Conservation (phyloP, 306 rosid genomes). For the Crataegus laevigata region DNA sequence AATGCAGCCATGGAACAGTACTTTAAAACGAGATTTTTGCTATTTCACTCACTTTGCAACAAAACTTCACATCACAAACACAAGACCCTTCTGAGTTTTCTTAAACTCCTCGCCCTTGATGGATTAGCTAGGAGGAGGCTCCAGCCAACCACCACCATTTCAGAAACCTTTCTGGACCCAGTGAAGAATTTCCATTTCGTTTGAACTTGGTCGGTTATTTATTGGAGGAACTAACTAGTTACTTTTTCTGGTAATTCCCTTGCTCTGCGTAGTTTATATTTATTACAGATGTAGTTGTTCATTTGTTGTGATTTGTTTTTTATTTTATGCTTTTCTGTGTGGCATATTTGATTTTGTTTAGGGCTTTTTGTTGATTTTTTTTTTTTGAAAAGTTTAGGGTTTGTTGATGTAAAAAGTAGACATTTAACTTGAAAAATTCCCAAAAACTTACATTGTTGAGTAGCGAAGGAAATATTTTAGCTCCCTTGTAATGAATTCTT, state of each 20-base stretch:
- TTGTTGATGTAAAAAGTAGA: neutral
- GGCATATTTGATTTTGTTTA: neutral
- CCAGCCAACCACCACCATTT: neutral
- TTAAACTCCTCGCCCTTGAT: neutral
- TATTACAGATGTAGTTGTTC: neutral
- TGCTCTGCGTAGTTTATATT: neutral
- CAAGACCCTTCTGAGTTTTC: neutral
- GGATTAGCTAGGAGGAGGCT: neutral
- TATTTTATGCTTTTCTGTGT: neutral
- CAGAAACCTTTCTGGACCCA: constrained; percentile 12
- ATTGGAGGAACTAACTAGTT: neutral
- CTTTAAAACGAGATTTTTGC: constrained; percentile 21
- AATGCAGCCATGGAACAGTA: constrained; percentile 24
- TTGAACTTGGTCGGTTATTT: neutral
- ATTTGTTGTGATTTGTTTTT: neutral
- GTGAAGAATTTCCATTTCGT: constrained; percentile 5
- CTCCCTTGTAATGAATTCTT: neutral
- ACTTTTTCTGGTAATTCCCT: constrained; percentile 22
- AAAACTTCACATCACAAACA: constrained; percentile 3
- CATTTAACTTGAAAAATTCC: neutral
- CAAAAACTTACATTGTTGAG: neutral
- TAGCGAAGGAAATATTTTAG: neutral
- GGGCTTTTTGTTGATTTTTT: neutral
- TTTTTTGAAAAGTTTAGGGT: no score
- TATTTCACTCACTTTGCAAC: constrained; percentile 10